These are phyloP conservation scores for Apiotrichum porosum DNA, from an alignment of 1,284 basidiomycete genomes.

Conservation along the genomic window DNA sequence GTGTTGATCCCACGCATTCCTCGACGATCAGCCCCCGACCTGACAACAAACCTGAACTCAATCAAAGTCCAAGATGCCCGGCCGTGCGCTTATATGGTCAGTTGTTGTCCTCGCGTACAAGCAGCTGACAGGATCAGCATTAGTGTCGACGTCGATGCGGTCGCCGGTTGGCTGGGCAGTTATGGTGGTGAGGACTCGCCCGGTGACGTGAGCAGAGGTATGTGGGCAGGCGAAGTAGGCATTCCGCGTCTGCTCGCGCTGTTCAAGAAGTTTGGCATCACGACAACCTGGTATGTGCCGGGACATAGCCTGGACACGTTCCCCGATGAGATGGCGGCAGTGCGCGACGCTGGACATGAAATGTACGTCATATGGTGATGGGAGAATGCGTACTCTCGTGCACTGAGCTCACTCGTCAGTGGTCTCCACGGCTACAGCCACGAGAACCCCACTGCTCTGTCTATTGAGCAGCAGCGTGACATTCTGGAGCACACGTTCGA, in stretches of 20 bases:
- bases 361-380: constrained; percentile 17
- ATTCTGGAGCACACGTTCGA: constrained; percentile 65
- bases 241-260: constrained; percentile 63
- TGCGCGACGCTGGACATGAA: constrained; percentile 50
- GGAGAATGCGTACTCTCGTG: not conserved
- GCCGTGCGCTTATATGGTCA: not conserved
- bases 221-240: constrained; percentile 63
- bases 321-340: constrained; percentile 46
- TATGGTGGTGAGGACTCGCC: constrained; percentile 49
- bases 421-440: constrained; percentile 72
- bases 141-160: constrained; percentile 62
- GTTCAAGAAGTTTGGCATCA: constrained; percentile 67
- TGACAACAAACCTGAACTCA: too few species aligned
- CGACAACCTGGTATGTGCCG: constrained; percentile 66
- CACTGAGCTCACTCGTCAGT: constrained; percentile 9
- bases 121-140: constrained; percentile 23
- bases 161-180: constrained; percentile 57
- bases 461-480: constrained; percentile 63
- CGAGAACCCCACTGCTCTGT: constrained; percentile 65
- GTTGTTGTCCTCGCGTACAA: not conserved
- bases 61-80: too few species aligned
- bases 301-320: constrained; percentile 50
- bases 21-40: too few species aligned
- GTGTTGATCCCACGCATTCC: too few species aligned
- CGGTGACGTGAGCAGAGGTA: constrained; percentile 48